These are phyloP conservation scores for Fraxinus quadrangulata DNA, from an alignment of 257 asterid species.

Conservation along the genomic window DNA sequence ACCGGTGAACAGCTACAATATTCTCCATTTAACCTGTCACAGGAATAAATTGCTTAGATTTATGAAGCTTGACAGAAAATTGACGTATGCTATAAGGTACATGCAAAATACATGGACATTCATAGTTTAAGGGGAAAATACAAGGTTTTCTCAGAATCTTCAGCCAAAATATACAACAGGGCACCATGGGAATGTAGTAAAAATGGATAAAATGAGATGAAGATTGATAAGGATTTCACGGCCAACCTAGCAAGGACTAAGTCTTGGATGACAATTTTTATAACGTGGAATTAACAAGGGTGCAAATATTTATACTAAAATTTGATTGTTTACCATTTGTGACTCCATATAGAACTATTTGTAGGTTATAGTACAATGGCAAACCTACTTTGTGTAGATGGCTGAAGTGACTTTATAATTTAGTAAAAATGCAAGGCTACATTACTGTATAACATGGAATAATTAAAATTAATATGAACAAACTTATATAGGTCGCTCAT, in stretches of 20 bases:
- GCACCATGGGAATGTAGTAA: not conserved
- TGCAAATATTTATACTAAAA: not conserved
- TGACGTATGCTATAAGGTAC: not conserved
- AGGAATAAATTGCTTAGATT: not conserved
- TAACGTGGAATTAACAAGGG: not conserved
- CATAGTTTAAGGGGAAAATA: not conserved
- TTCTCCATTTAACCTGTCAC: slow-evolving; percentile 12
- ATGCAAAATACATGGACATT: not conserved
- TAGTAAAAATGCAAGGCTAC: not conserved
- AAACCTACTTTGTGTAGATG: not conserved
- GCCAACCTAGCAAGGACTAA: not conserved
- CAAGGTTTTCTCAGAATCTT: not conserved
- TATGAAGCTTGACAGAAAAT: not conserved
- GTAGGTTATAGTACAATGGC: not conserved
- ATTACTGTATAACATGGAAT: not conserved
- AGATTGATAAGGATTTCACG: not conserved
- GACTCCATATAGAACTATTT: not conserved
- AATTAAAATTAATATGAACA: not conserved
- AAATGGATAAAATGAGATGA: not conserved
- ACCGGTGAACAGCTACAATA: not conserved
- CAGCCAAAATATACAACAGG: not conserved
- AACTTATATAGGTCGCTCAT: not conserved
- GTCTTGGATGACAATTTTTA: not conserved
- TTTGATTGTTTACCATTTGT: not conserved
- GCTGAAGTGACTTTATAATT: not conserved